Conservation (phyloP, 2,329 filamentous ascomycete species). For the Cryphonectria naterciae region DNA sequence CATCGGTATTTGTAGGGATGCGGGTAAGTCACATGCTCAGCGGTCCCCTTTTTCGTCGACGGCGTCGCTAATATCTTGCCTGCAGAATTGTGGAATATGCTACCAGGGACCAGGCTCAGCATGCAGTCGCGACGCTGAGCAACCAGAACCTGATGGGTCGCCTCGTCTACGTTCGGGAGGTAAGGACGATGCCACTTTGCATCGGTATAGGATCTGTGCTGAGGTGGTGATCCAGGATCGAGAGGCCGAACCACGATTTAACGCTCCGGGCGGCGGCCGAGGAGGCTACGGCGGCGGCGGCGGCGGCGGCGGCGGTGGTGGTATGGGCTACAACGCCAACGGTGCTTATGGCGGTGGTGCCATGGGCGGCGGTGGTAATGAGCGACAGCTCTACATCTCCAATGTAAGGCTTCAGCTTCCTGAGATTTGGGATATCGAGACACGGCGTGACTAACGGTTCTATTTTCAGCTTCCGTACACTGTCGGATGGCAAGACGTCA, state of each 20-base stretch:
- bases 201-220: slow-evolving; percentile 22
- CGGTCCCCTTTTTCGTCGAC: background rate
- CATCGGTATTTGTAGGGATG: slow-evolving; percentile 96
- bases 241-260: slow-evolving; percentile 96
- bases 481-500: slow-evolving; percentile 97
- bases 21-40: slow-evolving; percentile 72
- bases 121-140: slow-evolving; percentile 95
- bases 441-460: slow-evolving; percentile 33
- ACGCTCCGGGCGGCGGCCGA: slow-evolving; percentile 64
- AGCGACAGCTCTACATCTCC: slow-evolving; percentile 93
- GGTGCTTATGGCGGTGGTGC: slow-evolving; percentile 43
- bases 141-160: slow-evolving; percentile 99
- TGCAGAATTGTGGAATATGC: slow-evolving; percentile 99
- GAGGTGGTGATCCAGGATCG: slow-evolving; percentile 69
- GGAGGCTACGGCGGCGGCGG: slow-evolving; percentile 55
- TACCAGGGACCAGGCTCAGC: slow-evolving; percentile 97
- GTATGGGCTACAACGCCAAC: slow-evolving; percentile 40
- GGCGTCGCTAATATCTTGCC: slow-evolving; percentile 37
- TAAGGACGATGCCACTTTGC: slow-evolving; percentile 46
- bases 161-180: slow-evolving; percentile 98
- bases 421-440: background rate
- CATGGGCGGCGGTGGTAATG: slow-evolving; percentile 51
- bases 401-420: slow-evolving; percentile 76
- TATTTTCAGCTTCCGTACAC: slow-evolving; percentile 84
- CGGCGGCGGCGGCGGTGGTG: slow-evolving; percentile 55